These are phyloP conservation scores for Trametes cingulata DNA, from an alignment of 768 basidiomycete species.

Conservation along the genomic window DNA sequence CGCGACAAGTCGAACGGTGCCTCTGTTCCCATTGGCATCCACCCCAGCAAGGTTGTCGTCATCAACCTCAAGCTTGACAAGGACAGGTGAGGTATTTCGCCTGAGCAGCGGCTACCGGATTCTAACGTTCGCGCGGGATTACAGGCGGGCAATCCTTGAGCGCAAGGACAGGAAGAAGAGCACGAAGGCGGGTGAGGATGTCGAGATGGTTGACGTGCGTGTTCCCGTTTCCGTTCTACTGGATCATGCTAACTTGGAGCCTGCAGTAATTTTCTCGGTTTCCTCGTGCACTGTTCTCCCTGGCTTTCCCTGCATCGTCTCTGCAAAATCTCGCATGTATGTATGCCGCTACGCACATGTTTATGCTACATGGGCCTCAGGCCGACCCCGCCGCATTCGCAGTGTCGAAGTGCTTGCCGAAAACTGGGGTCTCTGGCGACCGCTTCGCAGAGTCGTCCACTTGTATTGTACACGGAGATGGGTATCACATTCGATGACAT, in stretches of 20 bases:
- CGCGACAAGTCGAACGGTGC: conserved; percentile 98
- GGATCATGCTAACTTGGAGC: conserved; percentile 15
- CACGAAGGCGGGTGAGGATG: conserved; percentile 52
- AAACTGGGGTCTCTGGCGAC: background rate
- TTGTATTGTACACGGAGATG: conserved; percentile 22
- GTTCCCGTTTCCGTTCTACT: conserved; percentile 5
- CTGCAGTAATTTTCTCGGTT: conserved; percentile 39
- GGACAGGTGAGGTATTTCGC: conserved; percentile 56
- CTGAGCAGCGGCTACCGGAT: background rate
- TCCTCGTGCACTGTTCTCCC: conserved; percentile 30
- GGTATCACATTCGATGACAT: conserved; percentile 20
- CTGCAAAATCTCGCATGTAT: conserved; percentile 66
- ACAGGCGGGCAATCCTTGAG: conserved; percentile 81
- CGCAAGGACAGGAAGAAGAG: conserved; percentile 81
- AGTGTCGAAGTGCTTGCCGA: conserved; percentile 7
- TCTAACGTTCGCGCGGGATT: background rate
- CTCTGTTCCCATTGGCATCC: conserved; percentile 89
- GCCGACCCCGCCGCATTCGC: conserved; percentile 13
- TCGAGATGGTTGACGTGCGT: conserved; percentile 82
- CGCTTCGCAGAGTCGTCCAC: conserved; percentile 6
- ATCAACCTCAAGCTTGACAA: conserved; percentile 91
- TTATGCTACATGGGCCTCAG: conserved; percentile 51
- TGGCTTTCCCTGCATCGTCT: conserved; percentile 32
- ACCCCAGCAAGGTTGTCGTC: conserved; percentile 97
- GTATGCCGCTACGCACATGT: conserved; percentile 55